Conservation (phyloP, 495 filamentous ascomycete genomes). For the Achaetomiella virescens region DNA sequence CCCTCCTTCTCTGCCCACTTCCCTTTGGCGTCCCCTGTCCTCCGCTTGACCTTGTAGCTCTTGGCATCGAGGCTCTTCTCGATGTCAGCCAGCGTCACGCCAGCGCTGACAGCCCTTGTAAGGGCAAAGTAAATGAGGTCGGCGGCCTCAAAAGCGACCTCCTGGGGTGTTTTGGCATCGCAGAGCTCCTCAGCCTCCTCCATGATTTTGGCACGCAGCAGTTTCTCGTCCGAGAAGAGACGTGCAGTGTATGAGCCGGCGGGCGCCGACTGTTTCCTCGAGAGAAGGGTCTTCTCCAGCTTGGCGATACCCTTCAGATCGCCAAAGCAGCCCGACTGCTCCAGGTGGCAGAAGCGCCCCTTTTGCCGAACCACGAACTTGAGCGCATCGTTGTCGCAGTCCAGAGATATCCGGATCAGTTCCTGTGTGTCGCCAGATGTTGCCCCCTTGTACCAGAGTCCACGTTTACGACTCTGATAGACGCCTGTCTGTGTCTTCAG, state of each 20-base stretch:
- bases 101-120: conserved; percentile 75
- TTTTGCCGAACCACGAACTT: conserved; percentile 84
- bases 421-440: conserved; percentile 91
- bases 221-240: conserved; percentile 83
- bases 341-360: conserved; percentile 91
- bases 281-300: conserved; percentile 76
- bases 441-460: conserved; percentile 94
- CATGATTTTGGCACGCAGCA: conserved; percentile 92
- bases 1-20: conserved; percentile 80
- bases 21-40: conserved; percentile 89
- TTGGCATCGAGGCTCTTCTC: conserved; percentile 90
- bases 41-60: conserved; percentile 83
- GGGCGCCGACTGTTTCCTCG: conserved; percentile 73
- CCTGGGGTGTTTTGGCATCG: conserved; percentile 69
- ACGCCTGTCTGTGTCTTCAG: conserved; percentile 83
- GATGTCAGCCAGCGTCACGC: conserved; percentile 78
- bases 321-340: conserved; percentile 87
- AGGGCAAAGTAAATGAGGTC: conserved; percentile 95
- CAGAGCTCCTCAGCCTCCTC: conserved; percentile 95
- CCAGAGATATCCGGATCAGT: conserved; percentile 71
- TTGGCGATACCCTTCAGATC: conserved; percentile 71
- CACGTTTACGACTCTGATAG: conserved; percentile 90
- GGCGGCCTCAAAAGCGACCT: conserved; percentile 88
- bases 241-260: conserved; percentile 88
- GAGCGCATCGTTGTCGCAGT: conserved; percentile 91